Conservation (phyloP, 2,329 filamentous ascomycete genomes). For the Penicillium sp. region DNA sequence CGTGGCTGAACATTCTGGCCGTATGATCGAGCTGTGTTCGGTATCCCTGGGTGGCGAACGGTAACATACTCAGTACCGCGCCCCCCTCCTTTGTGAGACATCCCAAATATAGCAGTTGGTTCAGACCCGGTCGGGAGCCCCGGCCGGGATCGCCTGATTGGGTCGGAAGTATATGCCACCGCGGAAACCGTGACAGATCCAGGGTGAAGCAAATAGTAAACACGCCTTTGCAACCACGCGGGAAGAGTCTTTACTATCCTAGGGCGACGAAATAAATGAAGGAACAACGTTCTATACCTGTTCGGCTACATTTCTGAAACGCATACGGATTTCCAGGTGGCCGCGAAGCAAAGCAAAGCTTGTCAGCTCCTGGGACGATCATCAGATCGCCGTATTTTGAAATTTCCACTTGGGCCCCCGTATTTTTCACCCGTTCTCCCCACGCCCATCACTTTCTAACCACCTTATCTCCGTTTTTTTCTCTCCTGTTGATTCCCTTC, state of each 20-base stretch:
- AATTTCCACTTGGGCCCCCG: background rate
- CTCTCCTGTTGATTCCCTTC: background rate
- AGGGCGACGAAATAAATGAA: background rate
- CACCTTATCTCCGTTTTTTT: conserved; percentile 5
- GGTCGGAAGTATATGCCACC: background rate
- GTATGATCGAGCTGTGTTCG: background rate
- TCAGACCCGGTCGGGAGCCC: background rate
- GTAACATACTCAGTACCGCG: background rate
- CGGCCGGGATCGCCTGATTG: background rate
- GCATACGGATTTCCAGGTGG: background rate
- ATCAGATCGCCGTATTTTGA: conserved; percentile 6
- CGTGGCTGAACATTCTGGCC: conserved; percentile 11
- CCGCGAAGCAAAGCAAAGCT: background rate
- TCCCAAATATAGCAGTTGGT: conserved; percentile 19
- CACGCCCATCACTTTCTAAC: conserved; percentile 2
- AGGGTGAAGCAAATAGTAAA: background rate
- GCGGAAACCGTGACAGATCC: background rate
- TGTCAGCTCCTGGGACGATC: conserved; percentile 1
- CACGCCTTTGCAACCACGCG: background rate
- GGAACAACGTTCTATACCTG: too few species aligned
- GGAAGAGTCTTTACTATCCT: background rate
- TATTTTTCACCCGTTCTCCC: conserved; percentile 1
- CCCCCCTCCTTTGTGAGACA: conserved; percentile 17
- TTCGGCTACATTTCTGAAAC: too few species aligned
- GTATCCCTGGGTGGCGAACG: background rate